Percentiles rank a stretch among this genome's conserved stretches.
phyloP scores from a whole-genome alignment of 352 stramenopile species.

The Aphanomyces invadans region DNA sequence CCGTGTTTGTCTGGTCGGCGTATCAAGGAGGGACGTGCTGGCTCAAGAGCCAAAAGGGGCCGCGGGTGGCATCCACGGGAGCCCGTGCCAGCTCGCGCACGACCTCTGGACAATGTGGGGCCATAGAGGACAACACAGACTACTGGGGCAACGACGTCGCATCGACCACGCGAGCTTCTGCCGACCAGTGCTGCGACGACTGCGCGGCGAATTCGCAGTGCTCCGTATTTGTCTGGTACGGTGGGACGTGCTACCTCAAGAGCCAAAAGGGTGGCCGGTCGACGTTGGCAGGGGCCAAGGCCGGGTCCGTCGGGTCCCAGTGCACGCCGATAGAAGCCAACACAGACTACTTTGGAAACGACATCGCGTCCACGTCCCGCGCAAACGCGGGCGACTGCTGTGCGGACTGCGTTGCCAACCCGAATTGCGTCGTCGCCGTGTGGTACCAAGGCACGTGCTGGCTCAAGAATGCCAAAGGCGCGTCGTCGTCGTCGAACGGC shows the following conservation, averaged over 20 bases:
- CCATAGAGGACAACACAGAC: conserved; percentile 15
- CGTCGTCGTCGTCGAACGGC: not conserved
- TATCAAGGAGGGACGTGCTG: conserved; percentile 13
- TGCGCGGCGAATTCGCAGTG: conserved; percentile 15
- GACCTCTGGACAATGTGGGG: not conserved
- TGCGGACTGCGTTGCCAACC: conserved; percentile 28
- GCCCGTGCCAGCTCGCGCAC: not conserved
- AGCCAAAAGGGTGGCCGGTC: not conserved
- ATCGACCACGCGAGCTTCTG: not conserved
- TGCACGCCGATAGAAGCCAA: conserved; percentile 24
- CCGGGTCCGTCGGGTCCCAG: not conserved
- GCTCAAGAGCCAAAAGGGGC: conserved; percentile 9
- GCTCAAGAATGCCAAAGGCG: not conserved
- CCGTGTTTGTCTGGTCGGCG: not conserved
- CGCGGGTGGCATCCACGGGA: not conserved
- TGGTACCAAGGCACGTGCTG: conserved; percentile 8
- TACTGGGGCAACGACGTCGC: conserved; percentile 20
- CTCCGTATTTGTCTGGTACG: not conserved
- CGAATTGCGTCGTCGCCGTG: conserved; percentile 2
- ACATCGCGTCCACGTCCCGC: conserved; percentile 27
- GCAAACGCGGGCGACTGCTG: conserved; percentile 28
- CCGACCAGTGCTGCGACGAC: conserved; percentile 14
- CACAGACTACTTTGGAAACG: conserved; percentile 31
- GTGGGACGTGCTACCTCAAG: conserved; percentile 15
- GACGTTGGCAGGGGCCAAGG: not conserved